Conservation (phyloP, 345 rosid genomes). For the Eucalyptus cladocalyx region DNA sequence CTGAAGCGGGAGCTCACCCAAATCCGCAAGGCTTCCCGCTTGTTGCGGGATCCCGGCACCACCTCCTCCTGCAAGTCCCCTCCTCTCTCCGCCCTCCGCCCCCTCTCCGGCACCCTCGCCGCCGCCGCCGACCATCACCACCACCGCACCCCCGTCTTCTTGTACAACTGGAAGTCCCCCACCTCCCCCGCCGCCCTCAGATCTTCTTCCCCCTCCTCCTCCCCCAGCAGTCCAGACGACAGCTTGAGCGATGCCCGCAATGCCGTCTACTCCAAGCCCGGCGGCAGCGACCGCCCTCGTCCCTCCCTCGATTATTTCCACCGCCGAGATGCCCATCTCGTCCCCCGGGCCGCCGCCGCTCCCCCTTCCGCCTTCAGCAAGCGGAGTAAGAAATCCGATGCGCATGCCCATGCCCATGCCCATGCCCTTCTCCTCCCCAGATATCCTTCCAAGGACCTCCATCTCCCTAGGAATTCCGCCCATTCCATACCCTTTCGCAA, state of each 20-base stretch:
- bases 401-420: neutral
- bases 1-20: slow-evolving; percentile 84
- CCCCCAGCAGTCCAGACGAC: slow-evolving; percentile 35
- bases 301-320: slow-evolving; percentile 32
- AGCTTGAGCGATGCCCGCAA: slow-evolving; percentile 68
- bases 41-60: slow-evolving; percentile 90
- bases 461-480: slow-evolving; percentile 7
- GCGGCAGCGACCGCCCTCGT: slow-evolving; percentile 20
- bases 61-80: slow-evolving; percentile 75
- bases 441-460: slow-evolving; percentile 29
- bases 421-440: slow-evolving; percentile 33
- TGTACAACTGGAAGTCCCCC: slow-evolving; percentile 72
- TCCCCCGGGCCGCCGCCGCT: slow-evolving; percentile 14
- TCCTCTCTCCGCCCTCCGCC: slow-evolving; percentile 51
- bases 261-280: slow-evolving; percentile 46
- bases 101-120: slow-evolving; percentile 5
- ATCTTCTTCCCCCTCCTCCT: neutral
- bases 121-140: neutral
- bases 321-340: slow-evolving; percentile 52
- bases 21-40: slow-evolving; percentile 80
- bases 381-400: slow-evolving; percentile 31
- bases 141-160: slow-evolving; percentile 33
- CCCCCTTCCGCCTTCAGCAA: slow-evolving; percentile 29
- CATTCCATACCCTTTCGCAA: neutral
- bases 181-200: slow-evolving; percentile 22